A percentile compares a stretch with the other conserved stretches of the same genome.
Conservation (phyloP, 495 filamentous ascomycete species). For the Annulohypoxylon bovei region DNA sequence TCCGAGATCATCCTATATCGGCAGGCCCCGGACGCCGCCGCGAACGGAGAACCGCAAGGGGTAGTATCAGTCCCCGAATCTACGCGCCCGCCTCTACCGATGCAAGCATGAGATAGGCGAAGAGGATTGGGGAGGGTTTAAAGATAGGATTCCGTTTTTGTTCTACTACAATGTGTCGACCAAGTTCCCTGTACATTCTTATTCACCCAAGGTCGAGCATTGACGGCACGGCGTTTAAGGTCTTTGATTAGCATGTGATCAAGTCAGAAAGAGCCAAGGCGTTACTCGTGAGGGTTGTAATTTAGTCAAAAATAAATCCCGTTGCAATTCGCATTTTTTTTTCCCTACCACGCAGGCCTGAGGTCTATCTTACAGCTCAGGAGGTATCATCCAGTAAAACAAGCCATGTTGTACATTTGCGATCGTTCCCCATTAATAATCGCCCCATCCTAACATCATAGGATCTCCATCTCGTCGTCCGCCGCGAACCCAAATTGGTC, state of each 20-base stretch:
- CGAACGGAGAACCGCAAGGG: conserved; percentile 38
- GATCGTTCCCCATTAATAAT: conserved; percentile 9
- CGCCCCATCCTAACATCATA: conserved; percentile 39
- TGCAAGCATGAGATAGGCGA: conserved; percentile 28
- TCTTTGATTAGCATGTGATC: conserved; percentile 37
- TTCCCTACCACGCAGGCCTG: conserved; percentile 19
- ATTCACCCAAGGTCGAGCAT: conserved; percentile 35
- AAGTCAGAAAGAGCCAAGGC: conserved; percentile 36
- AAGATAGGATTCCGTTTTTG: not conserved
- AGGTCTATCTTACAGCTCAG: conserved; percentile 28
- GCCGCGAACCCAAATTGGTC: conserved; percentile 64
- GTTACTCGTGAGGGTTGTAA: conserved; percentile 29
- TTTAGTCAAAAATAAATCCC: conserved; percentile 19
- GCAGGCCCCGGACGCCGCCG: conserved; percentile 79
- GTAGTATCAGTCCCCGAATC: conserved; percentile 44
- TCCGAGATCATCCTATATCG: conserved; percentile 98
- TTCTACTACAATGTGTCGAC: conserved; percentile 14
- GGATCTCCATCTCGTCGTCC: conserved; percentile 58
- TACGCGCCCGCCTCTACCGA: conserved; percentile 35
- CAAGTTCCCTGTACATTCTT: conserved; percentile 34
- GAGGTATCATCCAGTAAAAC: conserved; percentile 47
- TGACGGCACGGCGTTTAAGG: conserved; percentile 45
- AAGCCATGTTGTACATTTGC: conserved; percentile 42
- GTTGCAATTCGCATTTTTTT: conserved; percentile 22
- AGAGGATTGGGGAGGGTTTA: no score